These are phyloP conservation scores for Leccinum pachyderme DNA, from an alignment of 1,284 basidiomycete genomes.

Conservation along the genomic window DNA sequence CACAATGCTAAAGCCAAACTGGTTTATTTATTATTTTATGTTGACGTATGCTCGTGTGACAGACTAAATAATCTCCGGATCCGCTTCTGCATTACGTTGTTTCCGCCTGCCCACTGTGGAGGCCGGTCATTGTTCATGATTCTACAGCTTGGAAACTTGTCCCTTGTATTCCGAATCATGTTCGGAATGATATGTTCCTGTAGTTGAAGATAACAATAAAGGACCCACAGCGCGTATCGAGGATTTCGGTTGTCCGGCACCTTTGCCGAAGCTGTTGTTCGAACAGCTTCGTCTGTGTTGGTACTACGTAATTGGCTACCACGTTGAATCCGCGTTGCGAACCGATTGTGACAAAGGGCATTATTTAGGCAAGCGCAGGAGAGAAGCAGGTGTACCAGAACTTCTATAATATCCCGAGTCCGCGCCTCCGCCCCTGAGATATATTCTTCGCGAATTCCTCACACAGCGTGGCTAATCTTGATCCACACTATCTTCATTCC, in stretches of 20 bases:
- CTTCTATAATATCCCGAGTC: conserved; percentile 17
- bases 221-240: conserved; percentile 19
- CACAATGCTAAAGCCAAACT: conserved; percentile 3
- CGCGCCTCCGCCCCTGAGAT: conserved; percentile 16
- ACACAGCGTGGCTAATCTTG: conserved; percentile 31
- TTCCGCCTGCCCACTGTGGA: conserved; percentile 19
- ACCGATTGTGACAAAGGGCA: conserved; percentile 5
- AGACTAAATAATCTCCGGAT: background rate
- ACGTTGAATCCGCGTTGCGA: conserved; percentile 26
- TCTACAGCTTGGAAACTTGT: conserved; percentile 19
- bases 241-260: conserved; percentile 12
- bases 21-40: background rate
- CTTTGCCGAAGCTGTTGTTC: conserved; percentile 8
- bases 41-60: too few relatives aligned
- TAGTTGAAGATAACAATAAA: conserved; percentile 6
- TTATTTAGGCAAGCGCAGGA: conserved; percentile 5
- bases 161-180: background rate
- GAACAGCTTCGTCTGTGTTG: background rate
- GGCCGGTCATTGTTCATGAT: conserved; percentile 18
- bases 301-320: conserved; percentile 28
- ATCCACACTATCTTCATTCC: conserved; percentile 32
- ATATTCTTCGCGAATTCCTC: conserved; percentile 12
- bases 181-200: background rate
- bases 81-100: conserved; percentile 18
- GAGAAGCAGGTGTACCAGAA: background rate